Evolutionary conservation across 1,284 basidiomycete genomes (phyloP), one percentile per base, ranked within the genome.

Genomic region (Exsudoporus floridanus): DNA sequence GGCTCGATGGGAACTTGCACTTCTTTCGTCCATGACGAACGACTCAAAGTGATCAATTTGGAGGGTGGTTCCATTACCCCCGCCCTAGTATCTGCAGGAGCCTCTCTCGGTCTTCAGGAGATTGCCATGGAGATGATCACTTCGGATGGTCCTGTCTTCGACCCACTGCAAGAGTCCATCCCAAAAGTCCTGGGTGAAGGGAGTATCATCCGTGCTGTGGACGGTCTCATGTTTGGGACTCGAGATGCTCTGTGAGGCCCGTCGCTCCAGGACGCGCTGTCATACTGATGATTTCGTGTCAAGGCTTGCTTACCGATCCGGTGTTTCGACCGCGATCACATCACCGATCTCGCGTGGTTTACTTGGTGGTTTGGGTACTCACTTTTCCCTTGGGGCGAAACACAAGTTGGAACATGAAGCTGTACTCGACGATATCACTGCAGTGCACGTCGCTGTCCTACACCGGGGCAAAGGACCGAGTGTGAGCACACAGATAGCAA

Each of bases 191-290:
- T 85, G 3, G 82, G 81, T 33, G 73, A 83, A 38, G 77, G 75
- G 25, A 68, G 82, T 1, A 71, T 90, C 23, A 73, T 82, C 7
- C 80, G 78, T 36, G 92, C 88, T 3, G 80, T 78, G 8, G 92
- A 94, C 63, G 92, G 90, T 1, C 77, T 92, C 13, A 74, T 82
- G 54, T 92, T 86, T 64, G 82, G 77, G 2, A 84, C 82, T 35
- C 80, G 90, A 18, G 81, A 92, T 69, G 82, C 85, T 28, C 74
- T 90, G 88, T 90, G 65, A 59, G 88, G n/a, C 33, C 18, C 18
- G 23, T 36, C 25, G 1, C 37, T 53, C 31, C 35, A 37, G 23
- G 19, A n/a, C 31, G 7, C 13, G 41, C n/a, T 30, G 2, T 25
- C 34, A 4, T 30, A 38, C 35, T 60, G 28, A 58, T 23, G 2